Evolutionary conservation across 2,329 filamentous ascomycete species (phyloP).

Genomic region (Leptodontidium sp.): DNA sequence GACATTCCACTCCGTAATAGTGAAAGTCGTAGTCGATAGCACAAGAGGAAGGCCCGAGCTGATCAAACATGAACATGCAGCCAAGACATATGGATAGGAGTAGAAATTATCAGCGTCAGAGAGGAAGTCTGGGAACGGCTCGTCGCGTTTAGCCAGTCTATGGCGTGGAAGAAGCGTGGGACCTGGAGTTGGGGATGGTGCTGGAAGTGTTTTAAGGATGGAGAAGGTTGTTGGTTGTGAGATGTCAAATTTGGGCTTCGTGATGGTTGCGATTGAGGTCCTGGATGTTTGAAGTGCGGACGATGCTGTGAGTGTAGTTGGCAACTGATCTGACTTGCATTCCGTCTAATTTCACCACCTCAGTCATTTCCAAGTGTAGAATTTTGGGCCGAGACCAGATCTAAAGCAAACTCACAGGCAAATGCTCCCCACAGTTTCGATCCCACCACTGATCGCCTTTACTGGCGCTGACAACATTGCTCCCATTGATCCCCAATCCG

Average conservation of each 20-base stretch:
- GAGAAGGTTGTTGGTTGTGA: not conserved
- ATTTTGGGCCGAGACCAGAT: too few species aligned
- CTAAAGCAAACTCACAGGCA: too few species aligned
- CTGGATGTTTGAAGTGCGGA: not conserved
- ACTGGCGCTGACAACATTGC: too few species aligned
- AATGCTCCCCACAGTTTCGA: too few species aligned
- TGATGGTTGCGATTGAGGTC: not conserved
- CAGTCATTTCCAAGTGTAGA: too few species aligned
- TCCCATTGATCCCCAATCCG: too few species aligned
- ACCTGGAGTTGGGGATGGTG: not conserved
- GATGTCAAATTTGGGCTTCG: not conserved
- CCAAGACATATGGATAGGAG: not conserved
- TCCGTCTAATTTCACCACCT: too few species aligned
- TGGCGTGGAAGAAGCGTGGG: not conserved
- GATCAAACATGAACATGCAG: not conserved
- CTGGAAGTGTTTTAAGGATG: not conserved
- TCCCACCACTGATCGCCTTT: too few species aligned
- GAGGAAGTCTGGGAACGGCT: not conserved
- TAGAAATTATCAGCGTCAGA: not conserved
- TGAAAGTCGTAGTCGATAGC: too few species aligned
- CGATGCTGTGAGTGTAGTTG: too few species aligned
- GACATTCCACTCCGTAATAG: too few species aligned
- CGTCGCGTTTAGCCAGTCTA: not conserved
- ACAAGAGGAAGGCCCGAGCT: not conserved
- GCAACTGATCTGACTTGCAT: too few species aligned